Base-by-base conservation (phyloP, 116 monocot genomes). In the Cymodocea nodosa region DNA sequence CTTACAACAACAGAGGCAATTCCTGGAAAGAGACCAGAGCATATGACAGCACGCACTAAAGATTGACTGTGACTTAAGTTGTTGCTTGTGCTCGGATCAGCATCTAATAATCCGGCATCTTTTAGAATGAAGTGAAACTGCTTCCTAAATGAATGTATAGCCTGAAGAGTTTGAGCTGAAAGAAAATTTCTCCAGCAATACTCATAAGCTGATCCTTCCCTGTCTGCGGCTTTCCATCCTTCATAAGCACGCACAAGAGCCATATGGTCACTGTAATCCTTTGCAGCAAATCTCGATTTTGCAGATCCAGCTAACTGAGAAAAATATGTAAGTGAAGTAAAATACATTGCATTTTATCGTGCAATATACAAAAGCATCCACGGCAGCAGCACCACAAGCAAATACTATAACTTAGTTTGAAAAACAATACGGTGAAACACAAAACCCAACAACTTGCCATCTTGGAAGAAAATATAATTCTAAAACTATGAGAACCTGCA, bases 181-280 rank as follows among this genome's bases (percentile, higher is more conserved):
- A 98, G 92, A 65, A 98, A 98, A 75, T 98, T 98, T 51, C 92
- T 83, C 97, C 97, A 98, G 65, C 97, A 98, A 37, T 86, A 98
- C 70, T 98, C 92, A 51, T 91, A 98, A 67, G 80, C 77, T 40
- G 97, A 91, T 35, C 97, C 97, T 86, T 98, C 97, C 75, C 92
- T 83, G 5, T 98, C 97, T 56, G 97, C 92, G 73, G 88, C 80
- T 80, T 98, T 98, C 92, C 88, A 98, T 67, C 97, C 97, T 67
- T 98, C 97, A 52, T 85, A 98, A 63, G 97, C 97, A 63, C 97
- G 88, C 5, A 98, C 89, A 68, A 98, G 85, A 58, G 97, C 92
- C 97, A 98, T 98, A 68, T 98, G 97, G 73, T 98, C 97, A 72
- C 97, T 98, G 67, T 98, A 98, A 68, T 98, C 97, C 74, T 98